Evolutionary conservation across 2,329 filamentous ascomycete genomes (phyloP).

Genomic region (Hansfordia pulvinata): DNA sequence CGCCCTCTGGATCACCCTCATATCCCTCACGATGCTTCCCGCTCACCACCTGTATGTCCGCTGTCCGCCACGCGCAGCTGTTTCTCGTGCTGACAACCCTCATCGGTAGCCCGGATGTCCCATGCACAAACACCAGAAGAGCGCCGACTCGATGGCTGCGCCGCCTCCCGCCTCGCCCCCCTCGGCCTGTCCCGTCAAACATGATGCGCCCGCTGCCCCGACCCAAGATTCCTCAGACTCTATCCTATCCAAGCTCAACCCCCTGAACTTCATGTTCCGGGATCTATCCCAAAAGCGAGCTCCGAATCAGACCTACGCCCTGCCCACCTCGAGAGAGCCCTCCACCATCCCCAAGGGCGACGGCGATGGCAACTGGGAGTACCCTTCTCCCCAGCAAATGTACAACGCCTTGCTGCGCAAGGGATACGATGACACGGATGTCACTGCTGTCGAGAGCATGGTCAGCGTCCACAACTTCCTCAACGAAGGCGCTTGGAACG

Average conservation of each 20-base stretch:
- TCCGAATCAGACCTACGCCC: constrained; percentile 54
- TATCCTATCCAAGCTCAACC: constrained; percentile 43
- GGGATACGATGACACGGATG: constrained; percentile 86
- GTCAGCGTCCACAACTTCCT: constrained; percentile 96
- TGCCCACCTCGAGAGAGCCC: constrained; percentile 69
- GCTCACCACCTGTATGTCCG: constrained; percentile 24
- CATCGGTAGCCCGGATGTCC: constrained; percentile 36
- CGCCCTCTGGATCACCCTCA: constrained; percentile 5
- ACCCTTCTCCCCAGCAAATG: constrained; percentile 98
- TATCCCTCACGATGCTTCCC: constrained; percentile 10
- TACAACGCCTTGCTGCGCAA: constrained; percentile 96
- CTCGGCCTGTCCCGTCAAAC: constrained; percentile 18
- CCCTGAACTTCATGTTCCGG: constrained; percentile 91
- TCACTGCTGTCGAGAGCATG: constrained; percentile 91
- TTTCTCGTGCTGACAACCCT: constrained; percentile 8
- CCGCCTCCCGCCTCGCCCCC: constrained; percentile 7
- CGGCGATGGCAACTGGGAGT: constrained; percentile 79
- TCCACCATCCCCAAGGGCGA: constrained; percentile 87
- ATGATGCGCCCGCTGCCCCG: constrained; percentile 13
- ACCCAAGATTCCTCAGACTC: constrained; percentile 23
- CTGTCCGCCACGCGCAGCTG: background rate
- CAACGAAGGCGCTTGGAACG: constrained; percentile 93
- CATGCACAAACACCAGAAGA: constrained; percentile 37
- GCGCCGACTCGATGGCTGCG: constrained; percentile 28
- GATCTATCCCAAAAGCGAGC: constrained; percentile 71